phyloP scores from a whole-genome alignment of 352 stramenopile genomes.

The Salisapilia sapeloensis region DNA sequence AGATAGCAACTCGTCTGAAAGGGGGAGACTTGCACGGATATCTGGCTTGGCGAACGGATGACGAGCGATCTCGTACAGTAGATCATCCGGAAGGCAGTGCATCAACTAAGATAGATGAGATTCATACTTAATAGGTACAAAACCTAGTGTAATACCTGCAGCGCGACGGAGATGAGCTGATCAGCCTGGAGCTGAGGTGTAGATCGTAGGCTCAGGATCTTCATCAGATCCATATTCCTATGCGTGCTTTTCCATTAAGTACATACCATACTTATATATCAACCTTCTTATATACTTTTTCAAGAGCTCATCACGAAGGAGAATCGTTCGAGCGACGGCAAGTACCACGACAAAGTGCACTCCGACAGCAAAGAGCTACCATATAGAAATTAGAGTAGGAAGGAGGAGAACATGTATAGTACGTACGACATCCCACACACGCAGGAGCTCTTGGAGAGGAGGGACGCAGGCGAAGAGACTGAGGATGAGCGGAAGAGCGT shows the following conservation, averaged over 20 bases:
- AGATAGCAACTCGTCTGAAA: slow-evolving; percentile 27
- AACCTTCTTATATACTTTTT: slow-evolving; percentile 24
- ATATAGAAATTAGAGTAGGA: slow-evolving; percentile 1
- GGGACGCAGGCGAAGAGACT: slow-evolving; percentile 84
- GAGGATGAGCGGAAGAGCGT: slow-evolving; percentile 75
- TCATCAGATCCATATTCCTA: slow-evolving; percentile 80
- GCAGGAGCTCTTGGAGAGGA: slow-evolving; percentile 72
- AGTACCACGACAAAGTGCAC: slow-evolving; percentile 85
- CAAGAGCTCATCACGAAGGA: slow-evolving; percentile 74
- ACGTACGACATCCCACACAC: slow-evolving; percentile 82
- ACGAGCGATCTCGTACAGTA: slow-evolving; percentile 73
- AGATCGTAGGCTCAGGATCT: slow-evolving; percentile 74
- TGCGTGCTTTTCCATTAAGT: background rate
- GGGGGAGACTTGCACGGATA: slow-evolving; percentile 25
- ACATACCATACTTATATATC: background rate
- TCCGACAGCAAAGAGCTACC: slow-evolving; percentile 76
- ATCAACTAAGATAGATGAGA: slow-evolving; percentile 23
- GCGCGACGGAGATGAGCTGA: slow-evolving; percentile 65
- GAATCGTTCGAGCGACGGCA: slow-evolving; percentile 75
- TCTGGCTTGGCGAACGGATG: slow-evolving; percentile 69
- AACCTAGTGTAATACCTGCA: slow-evolving; percentile 24
- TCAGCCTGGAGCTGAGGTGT: slow-evolving; percentile 65
- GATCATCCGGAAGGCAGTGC: slow-evolving; percentile 68
- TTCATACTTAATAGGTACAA: background rate
- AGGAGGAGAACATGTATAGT: background rate